Evolutionary conservation across 805 yeast genomes (phyloP).

Genomic region (Huiozyma naganishii): DNA sequence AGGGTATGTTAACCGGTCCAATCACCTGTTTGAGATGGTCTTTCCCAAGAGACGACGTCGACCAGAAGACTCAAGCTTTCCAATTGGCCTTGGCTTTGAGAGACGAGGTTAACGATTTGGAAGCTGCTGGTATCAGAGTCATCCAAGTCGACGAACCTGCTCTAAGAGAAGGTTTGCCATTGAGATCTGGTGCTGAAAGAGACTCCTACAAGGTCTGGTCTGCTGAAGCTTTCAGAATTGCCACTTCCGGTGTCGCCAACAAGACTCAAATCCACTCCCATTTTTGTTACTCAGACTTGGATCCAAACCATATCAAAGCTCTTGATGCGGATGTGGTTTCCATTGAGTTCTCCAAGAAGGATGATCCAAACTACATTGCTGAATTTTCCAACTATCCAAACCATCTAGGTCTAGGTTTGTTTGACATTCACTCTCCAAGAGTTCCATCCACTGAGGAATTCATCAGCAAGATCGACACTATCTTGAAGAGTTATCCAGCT

Average conservation of each 20-base stretch:
- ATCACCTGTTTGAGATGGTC: constrained; percentile 99
- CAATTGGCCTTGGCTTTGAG: constrained; percentile 96
- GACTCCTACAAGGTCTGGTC: constrained; percentile 96
- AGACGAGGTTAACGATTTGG: constrained; percentile 97
- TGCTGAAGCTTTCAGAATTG: constrained; percentile 98
- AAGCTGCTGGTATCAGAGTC: constrained; percentile 94
- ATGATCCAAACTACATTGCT: constrained; percentile 94
- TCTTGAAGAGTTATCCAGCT: constrained; percentile 94
- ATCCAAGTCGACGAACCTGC: constrained; percentile 99
- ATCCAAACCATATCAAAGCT: constrained; percentile 99
- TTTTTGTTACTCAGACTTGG: constrained; percentile 99
- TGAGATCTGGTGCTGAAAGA: constrained; percentile 96
- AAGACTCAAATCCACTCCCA: constrained; percentile 97
- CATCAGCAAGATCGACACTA: constrained; percentile 83
- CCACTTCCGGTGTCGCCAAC: constrained; percentile 95
- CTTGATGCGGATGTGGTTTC: constrained; percentile 99
- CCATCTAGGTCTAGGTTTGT: constrained; percentile 98
- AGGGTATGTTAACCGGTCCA: constrained; percentile 99
- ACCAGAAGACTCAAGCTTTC: constrained; percentile 86
- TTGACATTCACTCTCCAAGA: constrained; percentile 99
- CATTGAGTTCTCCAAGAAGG: constrained; percentile 99
- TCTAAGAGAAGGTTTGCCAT: constrained; percentile 98
- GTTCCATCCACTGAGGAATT: constrained; percentile 97
- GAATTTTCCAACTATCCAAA: constrained; percentile 98
- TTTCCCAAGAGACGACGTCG: constrained; percentile 98